phyloP scores from a whole-genome alignment of 148 eudicot genomes.

The Cornus kousa region DNA sequence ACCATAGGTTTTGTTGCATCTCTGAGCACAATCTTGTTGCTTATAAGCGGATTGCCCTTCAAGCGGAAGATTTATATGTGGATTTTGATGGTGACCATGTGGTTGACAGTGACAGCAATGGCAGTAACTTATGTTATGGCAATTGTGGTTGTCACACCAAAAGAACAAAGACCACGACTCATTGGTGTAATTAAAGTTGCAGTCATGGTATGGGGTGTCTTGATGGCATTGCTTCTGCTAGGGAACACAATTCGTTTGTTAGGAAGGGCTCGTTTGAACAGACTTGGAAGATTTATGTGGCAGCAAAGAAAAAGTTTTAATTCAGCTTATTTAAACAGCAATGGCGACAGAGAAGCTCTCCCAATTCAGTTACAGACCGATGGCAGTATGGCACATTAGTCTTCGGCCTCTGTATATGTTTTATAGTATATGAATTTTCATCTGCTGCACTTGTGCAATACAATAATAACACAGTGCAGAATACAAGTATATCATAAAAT shows the following conservation, averaged over 20 bases:
- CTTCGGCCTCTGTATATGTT: too few species aligned
- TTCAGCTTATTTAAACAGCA: too few species aligned
- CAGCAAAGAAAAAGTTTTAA: too few species aligned
- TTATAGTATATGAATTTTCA: too few species aligned
- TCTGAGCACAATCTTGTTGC: constrained; percentile 3
- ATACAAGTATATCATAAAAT: too few species aligned
- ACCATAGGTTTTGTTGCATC: background rate
- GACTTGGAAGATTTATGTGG: too few species aligned
- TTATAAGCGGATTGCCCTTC: background rate
- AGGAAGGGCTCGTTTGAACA: background rate
- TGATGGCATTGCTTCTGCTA: background rate
- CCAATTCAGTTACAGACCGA: too few species aligned
- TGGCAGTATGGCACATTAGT: too few species aligned
- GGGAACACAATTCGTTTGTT: background rate
- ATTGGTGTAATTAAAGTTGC: background rate
- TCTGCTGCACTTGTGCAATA: too few species aligned
- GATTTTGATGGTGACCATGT: background rate
- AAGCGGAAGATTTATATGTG: background rate
- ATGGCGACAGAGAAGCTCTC: too few species aligned
- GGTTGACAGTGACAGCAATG: constrained; percentile 1
- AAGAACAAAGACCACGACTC: background rate
- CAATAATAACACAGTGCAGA: too few species aligned
- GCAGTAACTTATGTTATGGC: background rate
- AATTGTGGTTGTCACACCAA: background rate
- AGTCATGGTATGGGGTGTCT: background rate